Conservation (phyloP, 2,329 filamentous ascomycete species). For the Aspergillus neoniger region DNA sequence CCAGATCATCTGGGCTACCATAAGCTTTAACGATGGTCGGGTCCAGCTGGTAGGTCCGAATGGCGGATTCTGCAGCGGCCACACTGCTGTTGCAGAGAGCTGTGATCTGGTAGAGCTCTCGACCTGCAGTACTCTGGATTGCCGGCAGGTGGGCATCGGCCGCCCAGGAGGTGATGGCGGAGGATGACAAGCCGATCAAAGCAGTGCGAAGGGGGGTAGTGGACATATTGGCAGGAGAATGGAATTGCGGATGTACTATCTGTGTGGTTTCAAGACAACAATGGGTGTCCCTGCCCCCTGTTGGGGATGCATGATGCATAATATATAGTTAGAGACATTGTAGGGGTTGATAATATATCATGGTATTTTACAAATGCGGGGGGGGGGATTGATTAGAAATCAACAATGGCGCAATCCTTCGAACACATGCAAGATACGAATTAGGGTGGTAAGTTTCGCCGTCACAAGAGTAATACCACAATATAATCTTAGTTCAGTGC, state of each 20-base stretch:
- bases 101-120: constrained; percentile 8
- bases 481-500: too few species aligned
- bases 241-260: too few species aligned
- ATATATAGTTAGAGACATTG: not conserved
- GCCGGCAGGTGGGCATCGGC: constrained; percentile 14
- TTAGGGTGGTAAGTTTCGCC: too few species aligned
- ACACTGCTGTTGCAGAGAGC: constrained; percentile 15
- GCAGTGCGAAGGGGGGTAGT: constrained; percentile 11
- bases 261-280: not conserved
- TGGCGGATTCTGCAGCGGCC: constrained; percentile 13
- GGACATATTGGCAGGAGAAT: not conserved
- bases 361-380: too few species aligned
- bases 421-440: too few species aligned
- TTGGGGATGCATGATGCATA: too few species aligned
- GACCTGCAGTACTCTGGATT: constrained; percentile 3
- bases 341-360: not conserved
- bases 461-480: too few species aligned
- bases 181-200: constrained; percentile 15
- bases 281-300: not conserved
- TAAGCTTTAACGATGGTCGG: constrained; percentile 50
- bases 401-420: not conserved
- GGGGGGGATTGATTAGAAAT: not conserved
- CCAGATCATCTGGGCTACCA: constrained; percentile 44
- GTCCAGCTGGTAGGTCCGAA: constrained; percentile 42
- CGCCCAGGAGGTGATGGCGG: constrained; percentile 11